A percentile compares a stretch with the other conserved stretches of the same genome.
Conservation (phyloP, 75 land plant species). For the Cupressus sempervirens region DNA sequence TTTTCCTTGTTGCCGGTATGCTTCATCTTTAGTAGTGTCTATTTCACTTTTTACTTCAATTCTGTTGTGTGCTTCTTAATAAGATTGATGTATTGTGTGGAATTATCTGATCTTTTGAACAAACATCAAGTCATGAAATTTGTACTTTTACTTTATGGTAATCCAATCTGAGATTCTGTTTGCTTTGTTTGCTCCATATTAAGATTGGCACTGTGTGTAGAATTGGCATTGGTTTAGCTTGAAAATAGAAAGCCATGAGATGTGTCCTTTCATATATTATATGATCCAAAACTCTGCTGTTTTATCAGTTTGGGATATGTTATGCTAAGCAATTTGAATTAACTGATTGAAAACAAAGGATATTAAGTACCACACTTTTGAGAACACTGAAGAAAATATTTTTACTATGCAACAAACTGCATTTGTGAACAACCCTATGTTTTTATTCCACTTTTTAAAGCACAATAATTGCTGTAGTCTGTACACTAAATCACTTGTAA, state of each 20-base stretch:
- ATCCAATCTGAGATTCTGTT: background rate
- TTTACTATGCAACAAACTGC: background rate
- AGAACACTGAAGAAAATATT: background rate
- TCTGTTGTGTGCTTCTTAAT: background rate
- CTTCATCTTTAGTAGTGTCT: background rate
- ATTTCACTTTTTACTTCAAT: background rate
- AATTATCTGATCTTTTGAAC: background rate
- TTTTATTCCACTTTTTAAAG: background rate
- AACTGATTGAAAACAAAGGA: background rate
- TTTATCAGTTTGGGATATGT: background rate
- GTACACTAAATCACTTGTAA: background rate
- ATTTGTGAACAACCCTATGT: background rate
- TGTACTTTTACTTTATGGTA: background rate
- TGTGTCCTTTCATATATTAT: background rate
- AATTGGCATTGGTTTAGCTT: background rate
- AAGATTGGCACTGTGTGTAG: background rate
- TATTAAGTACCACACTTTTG: background rate
- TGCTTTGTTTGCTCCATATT: background rate
- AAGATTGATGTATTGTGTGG: background rate
- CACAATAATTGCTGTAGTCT: background rate
- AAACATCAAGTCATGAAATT: background rate
- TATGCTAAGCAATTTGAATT: conserved; percentile 1
- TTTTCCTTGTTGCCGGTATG: conserved; percentile 87
- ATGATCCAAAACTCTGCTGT: background rate
- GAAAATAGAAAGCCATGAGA: background rate